Evolutionary conservation across 306 rosid species (phyloP).

Genomic region (Betula pendula): DNA sequence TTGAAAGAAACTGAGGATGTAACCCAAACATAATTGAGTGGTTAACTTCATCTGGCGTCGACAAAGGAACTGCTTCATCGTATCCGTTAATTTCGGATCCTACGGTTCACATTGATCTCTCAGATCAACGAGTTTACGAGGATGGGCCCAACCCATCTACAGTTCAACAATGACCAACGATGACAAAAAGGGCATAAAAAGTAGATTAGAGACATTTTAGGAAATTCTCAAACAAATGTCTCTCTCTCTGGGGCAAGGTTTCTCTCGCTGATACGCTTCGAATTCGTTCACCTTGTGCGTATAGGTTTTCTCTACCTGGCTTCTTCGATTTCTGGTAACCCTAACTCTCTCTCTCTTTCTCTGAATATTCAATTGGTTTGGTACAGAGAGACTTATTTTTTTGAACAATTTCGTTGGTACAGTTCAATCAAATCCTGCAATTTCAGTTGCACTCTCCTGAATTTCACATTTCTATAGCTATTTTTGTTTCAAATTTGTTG

Average conservation of each 20-base stretch:
- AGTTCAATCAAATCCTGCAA: background rate
- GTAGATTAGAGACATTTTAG: background rate
- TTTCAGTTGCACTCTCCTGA: background rate
- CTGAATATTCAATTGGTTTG: background rate
- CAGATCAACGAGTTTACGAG: background rate
- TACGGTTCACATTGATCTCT: background rate
- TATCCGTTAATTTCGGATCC: background rate
- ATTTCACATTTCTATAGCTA: background rate
- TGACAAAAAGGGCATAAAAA: background rate
- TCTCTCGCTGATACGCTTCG: slow-evolving; percentile 9
- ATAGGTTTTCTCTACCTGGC: background rate
- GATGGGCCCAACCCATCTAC: background rate
- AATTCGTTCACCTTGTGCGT: background rate
- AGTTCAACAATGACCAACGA: background rate
- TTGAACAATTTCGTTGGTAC: background rate
- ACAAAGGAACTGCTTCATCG: background rate
- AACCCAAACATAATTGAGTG: no score
- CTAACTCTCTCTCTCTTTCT: background rate
- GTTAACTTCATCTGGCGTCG: no score
- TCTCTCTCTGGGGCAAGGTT: slow-evolving; percentile 7
- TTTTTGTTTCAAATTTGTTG: background rate
- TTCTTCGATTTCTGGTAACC: background rate
- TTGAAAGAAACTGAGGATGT: no score
- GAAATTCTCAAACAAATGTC: background rate
- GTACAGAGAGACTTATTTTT: background rate